Conservation (phyloP, 352 stramenopile genomes). For the Pythium apleroticum region DNA sequence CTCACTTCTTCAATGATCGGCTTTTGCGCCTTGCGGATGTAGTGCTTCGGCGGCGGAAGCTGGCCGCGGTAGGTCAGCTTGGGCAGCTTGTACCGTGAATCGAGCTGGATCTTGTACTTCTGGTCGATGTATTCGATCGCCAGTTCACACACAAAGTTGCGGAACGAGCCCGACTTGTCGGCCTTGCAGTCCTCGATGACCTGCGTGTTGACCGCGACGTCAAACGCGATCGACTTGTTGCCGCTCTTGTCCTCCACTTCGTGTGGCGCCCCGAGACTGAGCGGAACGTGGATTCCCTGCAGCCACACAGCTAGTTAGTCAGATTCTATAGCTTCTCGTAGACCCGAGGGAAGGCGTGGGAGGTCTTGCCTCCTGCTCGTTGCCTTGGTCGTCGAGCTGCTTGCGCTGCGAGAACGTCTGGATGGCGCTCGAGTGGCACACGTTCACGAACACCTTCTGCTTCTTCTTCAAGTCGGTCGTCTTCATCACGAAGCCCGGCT, state of each 20-base stretch:
- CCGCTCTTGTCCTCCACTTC: constrained; percentile 80
- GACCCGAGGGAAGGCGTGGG: neutral
- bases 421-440: constrained; percentile 67
- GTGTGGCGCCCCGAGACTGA: constrained; percentile 68
- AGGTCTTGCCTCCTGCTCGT: constrained; percentile 60
- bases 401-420: constrained; percentile 80
- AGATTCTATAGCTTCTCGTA: neutral
- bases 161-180: constrained; percentile 69
- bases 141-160: constrained; percentile 82
- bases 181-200: constrained; percentile 62
- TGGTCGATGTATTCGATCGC: constrained; percentile 82
- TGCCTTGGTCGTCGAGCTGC: constrained; percentile 69
- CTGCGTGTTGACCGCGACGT: constrained; percentile 80
- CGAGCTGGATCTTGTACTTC: constrained; percentile 84
- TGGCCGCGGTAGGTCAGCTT: constrained; percentile 62
- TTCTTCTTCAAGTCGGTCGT: constrained; percentile 56
- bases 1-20: constrained; percentile 76
- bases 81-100: constrained; percentile 76
- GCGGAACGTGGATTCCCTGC: constrained; percentile 72
- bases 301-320: neutral
- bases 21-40: constrained; percentile 69
- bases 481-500: constrained; percentile 80
- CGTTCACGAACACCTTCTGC: constrained; percentile 83
- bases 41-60: constrained; percentile 70
- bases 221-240: constrained; percentile 57